A percentile compares a stretch with the other conserved stretches of the same genome.
Evolutionary conservation across 23 red algal species (phyloP).

Genomic region (Pyropia haitanensis): DNA sequence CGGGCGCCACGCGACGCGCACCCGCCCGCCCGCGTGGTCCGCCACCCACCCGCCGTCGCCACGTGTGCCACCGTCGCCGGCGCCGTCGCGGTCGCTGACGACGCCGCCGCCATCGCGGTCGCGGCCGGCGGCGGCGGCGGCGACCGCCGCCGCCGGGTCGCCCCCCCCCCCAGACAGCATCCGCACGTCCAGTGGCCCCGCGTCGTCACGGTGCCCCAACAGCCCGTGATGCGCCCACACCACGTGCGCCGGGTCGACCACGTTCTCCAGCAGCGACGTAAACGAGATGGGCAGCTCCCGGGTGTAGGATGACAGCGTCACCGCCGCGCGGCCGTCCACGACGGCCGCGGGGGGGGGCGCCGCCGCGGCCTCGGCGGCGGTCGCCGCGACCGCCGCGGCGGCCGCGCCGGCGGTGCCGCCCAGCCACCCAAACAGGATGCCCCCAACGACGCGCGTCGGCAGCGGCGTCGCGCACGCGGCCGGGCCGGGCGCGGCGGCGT

Average conservation of each 20-base stretch:
- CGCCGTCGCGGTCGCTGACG: no score
- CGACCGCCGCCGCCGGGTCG: no score
- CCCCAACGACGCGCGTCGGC: background rate
- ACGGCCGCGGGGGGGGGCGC: conserved; percentile 2
- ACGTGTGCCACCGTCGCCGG: no score
- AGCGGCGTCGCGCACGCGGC: conserved; percentile 14
- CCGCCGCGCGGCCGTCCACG: background rate
- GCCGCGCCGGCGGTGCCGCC: background rate
- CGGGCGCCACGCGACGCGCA: conserved; percentile 13
- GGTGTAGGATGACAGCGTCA: conserved; percentile 12
- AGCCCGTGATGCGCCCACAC: conserved; percentile 41
- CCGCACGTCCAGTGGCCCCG: conserved; percentile 26
- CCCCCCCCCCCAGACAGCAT: conserved; percentile 4
- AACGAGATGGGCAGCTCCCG: conserved; percentile 27
- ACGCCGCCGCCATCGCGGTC: no score
- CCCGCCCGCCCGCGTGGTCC: conserved; percentile 33
- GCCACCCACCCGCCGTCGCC: conserved; percentile 18
- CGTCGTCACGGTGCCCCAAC: conserved; percentile 22
- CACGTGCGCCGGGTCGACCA: conserved; percentile 46
- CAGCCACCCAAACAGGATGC: conserved; percentile 32
- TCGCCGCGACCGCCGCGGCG: background rate
- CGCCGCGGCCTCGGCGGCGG: background rate
- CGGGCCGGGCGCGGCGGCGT: background rate
- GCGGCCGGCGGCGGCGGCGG: no score
- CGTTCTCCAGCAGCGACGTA: conserved; percentile 27